phyloP scores from a whole-genome alignment of 2,329 filamentous ascomycete species.

The Colletotrichum sp. region DNA sequence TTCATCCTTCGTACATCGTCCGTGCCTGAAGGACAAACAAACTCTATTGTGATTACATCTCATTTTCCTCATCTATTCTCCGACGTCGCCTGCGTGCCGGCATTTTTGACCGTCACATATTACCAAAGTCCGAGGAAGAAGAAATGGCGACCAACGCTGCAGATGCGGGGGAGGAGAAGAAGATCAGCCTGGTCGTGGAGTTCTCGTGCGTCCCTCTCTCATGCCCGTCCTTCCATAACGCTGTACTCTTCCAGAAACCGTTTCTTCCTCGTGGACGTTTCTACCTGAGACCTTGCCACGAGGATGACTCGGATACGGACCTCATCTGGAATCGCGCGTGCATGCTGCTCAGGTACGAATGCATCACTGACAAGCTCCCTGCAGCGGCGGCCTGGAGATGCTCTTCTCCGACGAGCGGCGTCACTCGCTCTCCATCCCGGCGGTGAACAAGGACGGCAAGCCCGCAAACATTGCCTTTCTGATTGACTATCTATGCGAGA shows the following conservation, averaged over 20 bases:
- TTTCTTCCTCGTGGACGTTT: not conserved
- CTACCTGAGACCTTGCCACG: not conserved
- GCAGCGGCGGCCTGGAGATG: slow-evolving; percentile 89
- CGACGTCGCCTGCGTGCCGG: not conserved
- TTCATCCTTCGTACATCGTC: slow-evolving; percentile 2
- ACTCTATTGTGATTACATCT: slow-evolving; percentile 13
- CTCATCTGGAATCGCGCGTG: not conserved
- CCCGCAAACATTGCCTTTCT: slow-evolving; percentile 76
- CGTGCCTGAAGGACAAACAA: slow-evolving; percentile 2
- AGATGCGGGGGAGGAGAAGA: slow-evolving; percentile 24
- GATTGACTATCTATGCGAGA: slow-evolving; percentile 77
- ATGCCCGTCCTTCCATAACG: not conserved
- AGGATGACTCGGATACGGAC: not conserved
- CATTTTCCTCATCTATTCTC: slow-evolving; percentile 18
- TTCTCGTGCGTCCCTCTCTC: slow-evolving; percentile 57
- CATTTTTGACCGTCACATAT: not conserved
- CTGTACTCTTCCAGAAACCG: not conserved
- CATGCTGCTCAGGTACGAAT: not conserved
- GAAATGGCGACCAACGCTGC: slow-evolving; percentile 12
- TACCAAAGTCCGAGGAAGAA: not conserved
- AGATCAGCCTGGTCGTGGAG: slow-evolving; percentile 71
- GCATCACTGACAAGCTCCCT: slow-evolving; percentile 7
- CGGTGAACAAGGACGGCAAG: slow-evolving; percentile 61
- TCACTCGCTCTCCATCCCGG: slow-evolving; percentile 73
- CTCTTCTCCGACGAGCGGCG: slow-evolving; percentile 85